Conservation (phyloP, 2,329 filamentous ascomycete genomes). For the Neofusicoccum sp. region DNA sequence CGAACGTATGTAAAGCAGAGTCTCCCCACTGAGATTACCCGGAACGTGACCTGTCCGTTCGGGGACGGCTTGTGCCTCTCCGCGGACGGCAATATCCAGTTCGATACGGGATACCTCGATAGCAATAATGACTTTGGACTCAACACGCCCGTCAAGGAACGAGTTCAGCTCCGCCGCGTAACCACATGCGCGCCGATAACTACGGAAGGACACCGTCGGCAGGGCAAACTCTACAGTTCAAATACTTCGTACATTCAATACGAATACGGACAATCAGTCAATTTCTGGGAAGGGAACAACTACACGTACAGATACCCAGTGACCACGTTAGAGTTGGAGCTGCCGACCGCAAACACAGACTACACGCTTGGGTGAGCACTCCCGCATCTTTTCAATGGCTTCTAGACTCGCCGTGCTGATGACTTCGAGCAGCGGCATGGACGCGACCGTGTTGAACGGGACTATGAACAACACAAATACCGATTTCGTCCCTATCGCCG, state of each 20-base stretch:
- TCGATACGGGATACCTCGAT: conserved; percentile 26
- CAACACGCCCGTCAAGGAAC: conserved; percentile 22
- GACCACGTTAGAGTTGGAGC: neutral
- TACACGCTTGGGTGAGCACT: neutral
- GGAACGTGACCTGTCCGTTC: conserved; percentile 22
- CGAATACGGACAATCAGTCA: neutral
- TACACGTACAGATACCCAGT: neutral
- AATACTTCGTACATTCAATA: neutral
- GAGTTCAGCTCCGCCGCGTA: neutral
- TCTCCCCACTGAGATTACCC: conserved; percentile 11
- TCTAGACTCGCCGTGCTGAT: neutral
- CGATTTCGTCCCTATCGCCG: conserved; percentile 24
- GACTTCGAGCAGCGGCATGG: neutral
- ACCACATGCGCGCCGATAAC: neutral
- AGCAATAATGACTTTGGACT: conserved; percentile 25
- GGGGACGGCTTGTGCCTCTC: conserved; percentile 17
- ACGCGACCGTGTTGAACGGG: neutral
- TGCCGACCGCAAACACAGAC: neutral
- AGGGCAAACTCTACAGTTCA: neutral
- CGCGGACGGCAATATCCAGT: conserved; percentile 17
- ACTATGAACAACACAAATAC: neutral
- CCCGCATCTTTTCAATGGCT: too few relatives aligned
- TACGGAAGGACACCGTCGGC: neutral
- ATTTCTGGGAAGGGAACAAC: neutral
- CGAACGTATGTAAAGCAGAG: conserved; percentile 11